Evolutionary conservation across 495 filamentous ascomycete species (phyloP).

Genomic region (Podospora australis): DNA sequence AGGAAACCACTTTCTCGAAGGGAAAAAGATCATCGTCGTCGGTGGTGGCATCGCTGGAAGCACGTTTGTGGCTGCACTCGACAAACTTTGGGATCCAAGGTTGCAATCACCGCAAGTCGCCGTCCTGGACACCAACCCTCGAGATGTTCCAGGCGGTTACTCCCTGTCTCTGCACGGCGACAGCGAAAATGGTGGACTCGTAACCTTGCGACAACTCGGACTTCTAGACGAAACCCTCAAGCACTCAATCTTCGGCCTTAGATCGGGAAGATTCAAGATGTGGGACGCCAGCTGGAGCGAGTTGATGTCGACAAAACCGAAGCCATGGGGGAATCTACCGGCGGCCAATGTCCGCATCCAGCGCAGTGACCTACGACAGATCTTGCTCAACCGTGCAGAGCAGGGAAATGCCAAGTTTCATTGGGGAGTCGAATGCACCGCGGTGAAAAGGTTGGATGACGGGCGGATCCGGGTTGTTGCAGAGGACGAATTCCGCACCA

Average conservation of each 20-base stretch:
- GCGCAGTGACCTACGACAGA: conserved; percentile 17
- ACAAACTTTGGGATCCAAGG: conserved; percentile 22
- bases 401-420: conserved; percentile 9
- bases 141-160: conserved; percentile 27
- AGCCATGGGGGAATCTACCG: conserved; percentile 10
- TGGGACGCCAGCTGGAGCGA: conserved; percentile 21
- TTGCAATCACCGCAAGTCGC: conserved; percentile 18
- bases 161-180: conserved; percentile 29
- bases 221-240: conserved; percentile 16
- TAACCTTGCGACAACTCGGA: conserved; percentile 19
- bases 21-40: conserved; percentile 31
- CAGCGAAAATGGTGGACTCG: conserved; percentile 16
- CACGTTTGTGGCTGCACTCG: conserved; percentile 27
- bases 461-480: conserved; percentile 8
- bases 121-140: conserved; percentile 29
- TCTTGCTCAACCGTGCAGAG: conserved; percentile 18
- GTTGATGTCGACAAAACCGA: conserved; percentile 16
- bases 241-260: conserved; percentile 10
- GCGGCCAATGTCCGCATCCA: conserved; percentile 19
- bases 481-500: conserved; percentile 2
- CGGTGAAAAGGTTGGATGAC: conserved; percentile 13
- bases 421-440: conserved; percentile 20
- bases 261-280: conserved; percentile 20
- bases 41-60: conserved; percentile 34
- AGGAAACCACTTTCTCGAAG: conserved; percentile 22